Conservation (phyloP, 2,329 filamentous ascomycete genomes). For the Fusarium hainanense region DNA sequence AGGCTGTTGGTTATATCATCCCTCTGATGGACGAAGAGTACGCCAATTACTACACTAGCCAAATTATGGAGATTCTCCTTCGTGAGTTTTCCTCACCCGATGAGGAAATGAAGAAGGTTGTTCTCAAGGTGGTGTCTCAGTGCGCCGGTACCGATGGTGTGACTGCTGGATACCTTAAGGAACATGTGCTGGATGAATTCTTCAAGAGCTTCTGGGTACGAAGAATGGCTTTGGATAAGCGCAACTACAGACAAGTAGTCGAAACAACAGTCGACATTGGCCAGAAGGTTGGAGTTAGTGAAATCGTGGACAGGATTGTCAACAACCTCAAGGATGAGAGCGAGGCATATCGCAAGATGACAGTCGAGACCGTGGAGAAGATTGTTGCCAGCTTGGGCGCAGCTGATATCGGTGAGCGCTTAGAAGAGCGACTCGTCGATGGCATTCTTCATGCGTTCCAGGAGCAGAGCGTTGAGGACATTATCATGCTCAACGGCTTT, state of each 20-base stretch:
- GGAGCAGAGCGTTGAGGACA: constrained; percentile 95
- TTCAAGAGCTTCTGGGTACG: constrained; percentile 99
- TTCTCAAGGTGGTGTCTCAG: constrained; percentile 96
- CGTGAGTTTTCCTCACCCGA: constrained; percentile 97
- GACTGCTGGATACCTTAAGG: constrained; percentile 92
- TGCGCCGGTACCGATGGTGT: constrained; percentile 95
- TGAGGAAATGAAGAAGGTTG: constrained; percentile 99
- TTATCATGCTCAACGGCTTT: constrained; percentile 96
- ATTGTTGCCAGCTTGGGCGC: constrained; percentile 92
- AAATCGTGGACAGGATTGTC: constrained; percentile 93
- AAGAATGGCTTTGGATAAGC: constrained; percentile 95
- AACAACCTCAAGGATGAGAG: constrained; percentile 98
- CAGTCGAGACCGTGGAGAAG: constrained; percentile 97
- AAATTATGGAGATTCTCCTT: constrained; percentile 98
- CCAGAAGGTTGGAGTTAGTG: constrained; percentile 96
- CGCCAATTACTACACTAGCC: constrained; percentile 97
- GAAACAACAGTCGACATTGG: constrained; percentile 97
- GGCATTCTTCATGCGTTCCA: constrained; percentile 97
- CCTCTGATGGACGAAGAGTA: constrained; percentile 99
- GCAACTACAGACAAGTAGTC: constrained; percentile 97
- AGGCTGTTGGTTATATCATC: constrained; percentile 98
- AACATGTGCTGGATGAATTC: constrained; percentile 93
- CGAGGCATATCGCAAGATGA: constrained; percentile 99
- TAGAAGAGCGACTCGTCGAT: constrained; percentile 94
- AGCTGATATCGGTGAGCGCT: constrained; percentile 89